Conservation (phyloP, 2,329 filamentous ascomycete species). For the Monosporascus sp. region DNA sequence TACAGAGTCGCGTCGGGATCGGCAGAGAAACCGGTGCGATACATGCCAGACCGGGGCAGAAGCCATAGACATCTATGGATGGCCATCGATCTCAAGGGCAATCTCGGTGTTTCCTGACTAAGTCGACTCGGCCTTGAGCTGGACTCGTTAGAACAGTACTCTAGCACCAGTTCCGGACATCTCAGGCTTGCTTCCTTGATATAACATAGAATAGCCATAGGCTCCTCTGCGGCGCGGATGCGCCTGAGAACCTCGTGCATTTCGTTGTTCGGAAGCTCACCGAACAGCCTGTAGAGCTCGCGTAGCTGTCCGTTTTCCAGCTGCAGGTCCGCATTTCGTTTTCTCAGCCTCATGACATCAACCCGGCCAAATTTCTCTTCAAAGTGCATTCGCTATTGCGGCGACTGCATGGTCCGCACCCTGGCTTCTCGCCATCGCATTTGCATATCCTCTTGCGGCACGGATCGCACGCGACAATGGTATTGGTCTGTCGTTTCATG, state of each 20-base stretch:
- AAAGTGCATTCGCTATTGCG: background rate
- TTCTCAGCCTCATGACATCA: background rate
- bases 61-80: no score
- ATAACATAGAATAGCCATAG: background rate
- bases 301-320: background rate
- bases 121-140: no score
- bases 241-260: background rate
- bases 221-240: background rate
- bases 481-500: background rate
- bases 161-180: no score
- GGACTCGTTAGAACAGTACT: no score
- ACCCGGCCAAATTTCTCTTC: background rate
- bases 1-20: no score
- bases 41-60: no score
- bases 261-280: background rate
- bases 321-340: background rate
- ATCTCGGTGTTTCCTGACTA: no score
- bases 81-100: no score
- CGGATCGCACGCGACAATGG: background rate
- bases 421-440: background rate
- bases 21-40: no score
- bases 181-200: background rate
- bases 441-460: background rate
- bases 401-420: background rate
- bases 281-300: background rate